phyloP scores from a whole-genome alignment of 768 basidiomycete species.

The Sarcomyxa edulis region DNA sequence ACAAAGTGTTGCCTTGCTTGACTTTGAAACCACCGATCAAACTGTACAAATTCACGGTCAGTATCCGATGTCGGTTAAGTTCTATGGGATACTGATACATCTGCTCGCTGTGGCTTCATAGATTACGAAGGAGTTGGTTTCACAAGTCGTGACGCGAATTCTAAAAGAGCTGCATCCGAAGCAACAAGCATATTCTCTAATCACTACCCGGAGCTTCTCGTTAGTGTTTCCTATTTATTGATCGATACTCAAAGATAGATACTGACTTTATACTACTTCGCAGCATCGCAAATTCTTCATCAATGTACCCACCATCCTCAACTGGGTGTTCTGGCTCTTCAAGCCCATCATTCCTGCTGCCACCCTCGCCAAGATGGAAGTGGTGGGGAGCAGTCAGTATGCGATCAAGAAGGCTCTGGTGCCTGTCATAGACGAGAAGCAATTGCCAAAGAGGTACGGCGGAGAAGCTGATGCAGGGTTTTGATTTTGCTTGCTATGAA shows the following conservation, averaged over 20 bases:
- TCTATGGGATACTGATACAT: neutral
- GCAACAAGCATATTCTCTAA: conserved; percentile 69
- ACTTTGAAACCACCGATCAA: conserved; percentile 71
- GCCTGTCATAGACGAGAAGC: conserved; percentile 45
- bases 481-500: conserved; percentile 21
- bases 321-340: conserved; percentile 85
- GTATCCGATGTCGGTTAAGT: conserved; percentile 8
- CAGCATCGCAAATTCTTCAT: conserved; percentile 60
- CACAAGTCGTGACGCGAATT: conserved; percentile 62
- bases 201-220: conserved; percentile 79
- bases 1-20: conserved; percentile 50
- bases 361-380: conserved; percentile 78
- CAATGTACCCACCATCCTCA: conserved; percentile 70
- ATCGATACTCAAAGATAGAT: no score
- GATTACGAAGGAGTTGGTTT: conserved; percentile 75
- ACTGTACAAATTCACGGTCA: conserved; percentile 69
- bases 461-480: conserved; percentile 58
- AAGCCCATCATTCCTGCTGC: conserved; percentile 66
- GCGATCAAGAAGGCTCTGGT: conserved; percentile 55
- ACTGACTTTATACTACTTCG: neutral
- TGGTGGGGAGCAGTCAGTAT: conserved; percentile 62
- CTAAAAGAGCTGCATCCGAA: conserved; percentile 73
- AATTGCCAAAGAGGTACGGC: conserved; percentile 70
- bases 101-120: conserved; percentile 20
- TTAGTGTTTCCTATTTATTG: conserved; percentile 21